Evolutionary conservation across 2,329 filamentous ascomycete species (phyloP).

Genomic region (Polytolypa hystricis): DNA sequence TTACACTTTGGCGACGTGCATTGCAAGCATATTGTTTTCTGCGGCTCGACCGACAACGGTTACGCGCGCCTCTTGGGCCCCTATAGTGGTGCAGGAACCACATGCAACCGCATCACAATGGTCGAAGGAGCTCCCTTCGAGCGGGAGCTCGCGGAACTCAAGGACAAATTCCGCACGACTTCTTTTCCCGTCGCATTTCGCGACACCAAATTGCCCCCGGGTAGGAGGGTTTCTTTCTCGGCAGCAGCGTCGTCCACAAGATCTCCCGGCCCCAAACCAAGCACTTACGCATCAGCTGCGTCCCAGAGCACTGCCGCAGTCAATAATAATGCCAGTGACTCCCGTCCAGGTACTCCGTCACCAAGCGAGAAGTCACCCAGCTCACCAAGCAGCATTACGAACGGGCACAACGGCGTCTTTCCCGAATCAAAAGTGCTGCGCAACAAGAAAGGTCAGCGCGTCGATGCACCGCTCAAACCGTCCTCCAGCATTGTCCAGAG

Average conservation of each 20-base stretch:
- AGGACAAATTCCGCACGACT: slow-evolving; percentile 5
- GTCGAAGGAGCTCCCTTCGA: slow-evolving; percentile 29
- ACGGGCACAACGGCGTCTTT: neutral
- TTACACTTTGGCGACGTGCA: slow-evolving; percentile 28
- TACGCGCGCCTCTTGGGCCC: slow-evolving; percentile 32
- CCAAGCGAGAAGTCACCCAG: neutral
- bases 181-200: slow-evolving; percentile 2
- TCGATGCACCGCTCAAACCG: slow-evolving; percentile 18
- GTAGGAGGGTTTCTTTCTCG: slow-evolving; percentile 3
- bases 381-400: neutral
- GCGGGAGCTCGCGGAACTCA: slow-evolving; percentile 24
- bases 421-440: neutral
- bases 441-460: slow-evolving; percentile 4
- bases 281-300: slow-evolving; percentile 2
- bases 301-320: neutral
- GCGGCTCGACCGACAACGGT: slow-evolving; percentile 33
- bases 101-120: slow-evolving; percentile 24
- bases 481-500: slow-evolving; percentile 12
- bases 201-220: slow-evolving; percentile 1
- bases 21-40: slow-evolving; percentile 32
- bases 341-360: neutral
- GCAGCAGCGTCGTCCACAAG: neutral
- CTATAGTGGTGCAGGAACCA: slow-evolving; percentile 13
- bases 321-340: neutral
- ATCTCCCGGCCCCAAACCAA: neutral